Evolutionary conservation across 768 basidiomycete species (phyloP).

Genomic region (Pulveroboletus frians): DNA sequence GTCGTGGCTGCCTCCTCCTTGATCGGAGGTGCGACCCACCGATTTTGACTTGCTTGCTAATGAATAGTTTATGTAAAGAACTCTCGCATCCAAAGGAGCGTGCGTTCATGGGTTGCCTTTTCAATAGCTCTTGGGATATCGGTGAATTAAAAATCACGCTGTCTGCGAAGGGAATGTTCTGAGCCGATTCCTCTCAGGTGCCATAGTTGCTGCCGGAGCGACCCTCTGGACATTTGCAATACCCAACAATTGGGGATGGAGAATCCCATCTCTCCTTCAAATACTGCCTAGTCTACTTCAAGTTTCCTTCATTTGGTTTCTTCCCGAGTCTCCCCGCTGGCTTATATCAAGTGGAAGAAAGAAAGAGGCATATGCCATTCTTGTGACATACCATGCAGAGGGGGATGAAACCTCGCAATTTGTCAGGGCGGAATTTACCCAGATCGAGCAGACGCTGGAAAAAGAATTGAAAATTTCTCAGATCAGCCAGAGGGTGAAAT

Average conservation of each 20-base stretch:
- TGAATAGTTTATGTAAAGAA: conserved; percentile 3
- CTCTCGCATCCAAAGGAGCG: conserved; percentile 24
- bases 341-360: conserved; percentile 51
- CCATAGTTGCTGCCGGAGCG: conserved; percentile 39
- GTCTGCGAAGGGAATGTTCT: no score
- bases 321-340: conserved; percentile 66
- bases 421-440: conserved; percentile 51
- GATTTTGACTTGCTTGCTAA: no score
- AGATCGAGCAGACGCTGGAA: conserved; percentile 53
- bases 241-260: conserved; percentile 57
- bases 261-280: conserved; percentile 61
- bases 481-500: background rate
- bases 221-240: conserved; percentile 65
- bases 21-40: conserved; percentile 13
- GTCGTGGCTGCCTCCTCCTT: conserved; percentile 20
- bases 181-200: conserved; percentile 6
- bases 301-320: conserved; percentile 48
- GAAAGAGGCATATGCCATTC: conserved; percentile 42
- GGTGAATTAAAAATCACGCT: conserved; percentile 2
- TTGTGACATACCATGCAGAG: conserved; percentile 58
- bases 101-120: conserved; percentile 11
- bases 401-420: conserved; percentile 48
- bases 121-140: conserved; percentile 4
- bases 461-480: conserved; percentile 3
- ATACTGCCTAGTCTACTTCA: conserved; percentile 50